Percentiles rank a stretch among this genome's conserved stretches.
These are phyloP conservation scores for Ustilaginoidea virens DNA, from an alignment of 2,329 filamentous ascomycete species.

Conservation along the genomic window DNA sequence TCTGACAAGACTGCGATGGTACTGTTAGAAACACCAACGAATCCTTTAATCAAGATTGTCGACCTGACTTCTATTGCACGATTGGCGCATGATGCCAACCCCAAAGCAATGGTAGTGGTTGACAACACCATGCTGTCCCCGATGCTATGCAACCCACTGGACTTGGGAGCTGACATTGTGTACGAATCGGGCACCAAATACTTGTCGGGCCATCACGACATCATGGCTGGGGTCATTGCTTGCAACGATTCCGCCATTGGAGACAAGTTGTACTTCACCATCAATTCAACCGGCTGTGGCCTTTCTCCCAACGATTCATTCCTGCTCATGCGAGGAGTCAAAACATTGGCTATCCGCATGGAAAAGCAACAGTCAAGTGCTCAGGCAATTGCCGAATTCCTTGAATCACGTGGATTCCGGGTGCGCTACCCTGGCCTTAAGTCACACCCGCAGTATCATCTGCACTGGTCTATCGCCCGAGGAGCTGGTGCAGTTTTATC, in stretches of 20 bases:
- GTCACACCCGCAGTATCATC: slow-evolving; percentile 89
- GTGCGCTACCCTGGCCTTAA: slow-evolving; percentile 90
- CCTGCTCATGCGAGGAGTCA: slow-evolving; percentile 86
- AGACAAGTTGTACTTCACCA: slow-evolving; percentile 89
- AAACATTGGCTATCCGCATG: slow-evolving; percentile 95
- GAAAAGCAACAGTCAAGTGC: slow-evolving; percentile 95
- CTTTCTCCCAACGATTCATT: slow-evolving; percentile 92
- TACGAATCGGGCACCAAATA: slow-evolving; percentile 99
- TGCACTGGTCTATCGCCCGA: slow-evolving; percentile 91
- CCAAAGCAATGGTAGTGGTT: slow-evolving; percentile 70
- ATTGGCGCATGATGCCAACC: slow-evolving; percentile 61
- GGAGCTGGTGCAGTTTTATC: slow-evolving; percentile 88
- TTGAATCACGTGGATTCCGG: slow-evolving; percentile 81
- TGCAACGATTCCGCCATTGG: slow-evolving; percentile 70
- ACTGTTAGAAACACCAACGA: slow-evolving; percentile 88
- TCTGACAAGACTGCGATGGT: slow-evolving; percentile 85
- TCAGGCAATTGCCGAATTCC: slow-evolving; percentile 78
- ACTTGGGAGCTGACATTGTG: slow-evolving; percentile 86
- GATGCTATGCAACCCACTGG: slow-evolving; percentile 82
- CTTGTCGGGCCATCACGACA: slow-evolving; percentile 91
- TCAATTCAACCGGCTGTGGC: slow-evolving; percentile 91
- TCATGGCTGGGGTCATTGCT: slow-evolving; percentile 96
- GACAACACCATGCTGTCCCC: slow-evolving; percentile 99
- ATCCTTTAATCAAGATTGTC: slow-evolving; percentile 95
- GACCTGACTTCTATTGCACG: slow-evolving; percentile 72